Conservation (phyloP, 495 filamentous ascomycete species). For the Cetradonia linearis region DNA sequence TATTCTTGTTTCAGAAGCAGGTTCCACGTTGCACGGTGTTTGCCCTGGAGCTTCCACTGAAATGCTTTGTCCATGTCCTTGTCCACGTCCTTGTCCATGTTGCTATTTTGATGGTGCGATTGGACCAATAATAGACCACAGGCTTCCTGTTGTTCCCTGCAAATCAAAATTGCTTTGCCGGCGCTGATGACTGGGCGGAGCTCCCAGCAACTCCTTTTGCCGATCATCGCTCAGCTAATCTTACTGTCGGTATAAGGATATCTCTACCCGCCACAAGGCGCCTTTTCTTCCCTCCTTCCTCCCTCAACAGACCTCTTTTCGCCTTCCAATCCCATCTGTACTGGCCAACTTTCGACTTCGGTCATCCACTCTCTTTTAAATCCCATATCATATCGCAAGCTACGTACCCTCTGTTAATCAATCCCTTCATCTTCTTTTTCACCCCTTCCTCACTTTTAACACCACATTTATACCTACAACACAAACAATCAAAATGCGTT, state of each 20-base stretch:
- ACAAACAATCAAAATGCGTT: conserved; percentile 43
- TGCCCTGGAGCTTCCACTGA: too few relatives aligned
- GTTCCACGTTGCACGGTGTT: too few relatives aligned
- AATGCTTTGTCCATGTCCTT: too few relatives aligned
- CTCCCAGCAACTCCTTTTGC: conserved; percentile 23
- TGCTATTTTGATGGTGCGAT: neutral
- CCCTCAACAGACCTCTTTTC: conserved; percentile 21
- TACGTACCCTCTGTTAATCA: conserved; percentile 37
- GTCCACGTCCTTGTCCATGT: too few relatives aligned
- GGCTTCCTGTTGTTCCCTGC: conserved; percentile 3
- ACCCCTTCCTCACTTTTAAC: conserved; percentile 23
- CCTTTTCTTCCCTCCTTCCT: conserved; percentile 20
- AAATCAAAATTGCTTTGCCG: conserved; percentile 1
- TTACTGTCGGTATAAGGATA: conserved; percentile 17
- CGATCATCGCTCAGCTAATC: conserved; percentile 14
- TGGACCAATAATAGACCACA: too few relatives aligned
- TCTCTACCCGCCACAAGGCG: conserved; percentile 13
- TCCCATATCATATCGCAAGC: conserved; percentile 31
- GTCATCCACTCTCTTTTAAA: conserved; percentile 43
- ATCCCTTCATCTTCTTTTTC: conserved; percentile 14
- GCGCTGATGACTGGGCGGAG: neutral
- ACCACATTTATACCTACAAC: conserved; percentile 24
- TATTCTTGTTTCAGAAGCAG: too few relatives aligned
- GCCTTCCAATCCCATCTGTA: conserved; percentile 25
- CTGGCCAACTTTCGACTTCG: conserved; percentile 40